phyloP scores from a whole-genome alignment of 345 rosid species.

The Arabis hirsuta region DNA sequence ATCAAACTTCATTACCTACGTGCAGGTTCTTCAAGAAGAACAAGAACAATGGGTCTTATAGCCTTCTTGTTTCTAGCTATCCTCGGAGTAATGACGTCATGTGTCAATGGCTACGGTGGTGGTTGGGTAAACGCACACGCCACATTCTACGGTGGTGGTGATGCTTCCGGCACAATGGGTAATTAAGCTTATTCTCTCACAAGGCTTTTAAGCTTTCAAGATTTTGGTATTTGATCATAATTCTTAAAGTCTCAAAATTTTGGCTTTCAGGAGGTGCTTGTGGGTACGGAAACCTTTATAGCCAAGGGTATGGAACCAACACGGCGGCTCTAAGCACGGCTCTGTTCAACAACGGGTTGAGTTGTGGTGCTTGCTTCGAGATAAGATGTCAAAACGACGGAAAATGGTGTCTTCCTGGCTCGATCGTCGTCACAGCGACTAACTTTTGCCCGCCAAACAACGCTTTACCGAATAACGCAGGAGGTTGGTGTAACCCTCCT shows the following conservation, averaged over 20 bases:
- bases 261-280: constrained; percentile 69
- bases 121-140: constrained; percentile 84
- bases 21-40: constrained; percentile 37
- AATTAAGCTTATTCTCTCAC: constrained; percentile 17
- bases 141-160: constrained; percentile 82
- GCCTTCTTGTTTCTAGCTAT: constrained; percentile 50
- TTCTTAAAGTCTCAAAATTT: neutral
- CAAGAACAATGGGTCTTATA: constrained; percentile 51
- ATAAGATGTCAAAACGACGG: constrained; percentile 60
- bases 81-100: constrained; percentile 56
- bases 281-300: constrained; percentile 78
- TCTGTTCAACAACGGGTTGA: constrained; percentile 70
- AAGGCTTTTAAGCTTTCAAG: constrained; percentile 42
- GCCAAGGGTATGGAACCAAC: constrained; percentile 83
- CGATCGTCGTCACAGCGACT: constrained; percentile 75
- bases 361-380: constrained; percentile 87
- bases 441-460: constrained; percentile 86
- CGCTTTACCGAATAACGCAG: constrained; percentile 73
- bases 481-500: constrained; percentile 94
- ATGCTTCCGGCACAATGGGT: constrained; percentile 93
- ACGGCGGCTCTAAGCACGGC: constrained; percentile 87
- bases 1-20: constrained; percentile 4
- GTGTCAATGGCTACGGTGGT: constrained; percentile 58
- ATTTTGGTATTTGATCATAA: neutral
- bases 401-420: constrained; percentile 76